Base-by-base conservation (phyloP, 2,329 filamentous ascomycete species). In the Mycosphaerella arachidis region DNA sequence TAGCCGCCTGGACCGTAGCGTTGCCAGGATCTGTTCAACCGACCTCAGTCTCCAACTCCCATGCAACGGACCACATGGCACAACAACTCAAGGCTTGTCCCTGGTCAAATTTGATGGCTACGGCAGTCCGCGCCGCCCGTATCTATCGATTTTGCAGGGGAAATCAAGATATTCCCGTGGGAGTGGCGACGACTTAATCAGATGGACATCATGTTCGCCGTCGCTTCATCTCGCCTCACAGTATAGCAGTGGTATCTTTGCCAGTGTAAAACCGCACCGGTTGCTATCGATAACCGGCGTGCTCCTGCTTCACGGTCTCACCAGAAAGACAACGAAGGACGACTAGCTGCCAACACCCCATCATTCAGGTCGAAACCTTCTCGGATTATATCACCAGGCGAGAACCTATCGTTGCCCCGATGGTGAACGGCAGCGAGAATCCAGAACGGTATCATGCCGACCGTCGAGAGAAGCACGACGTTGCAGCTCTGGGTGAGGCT, bases 41-140 rank as follows among this genome's bases (percentile, higher is more conserved):
- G n/a, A 43, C 27, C 8, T 16, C 37, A 55, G 35, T 18, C 53
- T 43, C 30, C 37, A 10, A 55, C 18, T 43, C 4, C 33, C 33
- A 24, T 16, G 53, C 27, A 24, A 30, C 40, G 40, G 16, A 46
- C 20, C 37, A 55, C 53, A 55, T 55, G 53, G 35, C 40, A 27
- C 37, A 10, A 18, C 35, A 43, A 45, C 16, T 16, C 37, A 12
- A 46, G 29, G 53, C 53, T 29, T 55, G 53, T 55, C 46, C 37
- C 53, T 55, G 35, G 24, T 50, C 10, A 27, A 30, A 12, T 16
- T 48, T 30, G 46, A 27, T 48, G 31, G 29, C 16, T 30, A 37
- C 53, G 33, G 53, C n/a, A 31, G 31, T 31, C 53, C 53, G 53
- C 53, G 40, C 53, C 53, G 53, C 53, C 53, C 53, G 53, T 55